Base-by-base conservation (phyloP, 2,329 filamentous ascomycete species). In the Calonectria multiphialidica region DNA sequence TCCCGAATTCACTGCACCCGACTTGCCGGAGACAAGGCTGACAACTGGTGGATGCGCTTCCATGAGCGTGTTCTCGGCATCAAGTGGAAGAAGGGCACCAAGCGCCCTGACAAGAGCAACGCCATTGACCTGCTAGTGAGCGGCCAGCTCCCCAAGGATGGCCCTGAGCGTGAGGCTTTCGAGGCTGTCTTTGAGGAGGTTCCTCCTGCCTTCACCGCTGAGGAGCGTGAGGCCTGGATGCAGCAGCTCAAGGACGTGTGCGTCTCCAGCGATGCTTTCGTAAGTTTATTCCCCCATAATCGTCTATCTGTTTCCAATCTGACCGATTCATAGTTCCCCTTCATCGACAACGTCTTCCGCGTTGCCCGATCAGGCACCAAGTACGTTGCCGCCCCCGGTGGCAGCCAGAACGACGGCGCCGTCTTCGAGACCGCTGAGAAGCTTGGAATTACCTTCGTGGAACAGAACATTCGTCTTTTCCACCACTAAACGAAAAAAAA, bases 11-110 rank as follows among this genome's bases (percentile, higher is more conserved):
- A 99, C 90, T 99, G 97, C 91, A 99, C 97, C 49, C 93, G 97
- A 77, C 91, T 99, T 64, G 97, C 97, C 13, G 97, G 97, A 72
- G 96, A 98, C 88, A 99, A 99, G 90, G 95, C 96, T 61, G 97
- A 99, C 86, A 98, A 98, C 89, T 98, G 96, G 96, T 99, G 96
- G 97, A 94, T 99, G 89, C 94, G 97, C 81, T 98, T 98, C 92
- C 94, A 98, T 88, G 93, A 95, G 78, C 93, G 95, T 66, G 94
- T 97, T 15, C 90, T 98, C 62, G 89, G 88, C 81, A 93, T 99
- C 83, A 94, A 96, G 88, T 99, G 95, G 95, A 98, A 98, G 90
- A 96, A 97, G 88, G 96, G 97, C 80, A 95, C 94, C 82, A 98
- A 98, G 92, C 92, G 97, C 70, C 91, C 97, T 57, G 96, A 98